Evolutionary conservation across 129 eudicot species (phyloP).

Genomic region (Helichrysum umbraculigerum): DNA sequence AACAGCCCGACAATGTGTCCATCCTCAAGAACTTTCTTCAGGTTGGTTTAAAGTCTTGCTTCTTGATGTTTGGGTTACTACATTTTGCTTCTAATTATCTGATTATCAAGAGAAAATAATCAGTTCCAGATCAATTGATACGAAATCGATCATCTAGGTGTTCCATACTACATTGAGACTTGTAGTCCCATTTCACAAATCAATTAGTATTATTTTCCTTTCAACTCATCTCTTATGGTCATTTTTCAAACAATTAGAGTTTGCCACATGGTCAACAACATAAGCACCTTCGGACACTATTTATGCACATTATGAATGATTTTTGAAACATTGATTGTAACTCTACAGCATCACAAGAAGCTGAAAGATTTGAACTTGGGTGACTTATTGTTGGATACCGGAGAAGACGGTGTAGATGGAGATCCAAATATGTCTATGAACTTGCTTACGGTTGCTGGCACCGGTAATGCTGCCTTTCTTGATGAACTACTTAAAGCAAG

Average conservation of each 20-base stretch:
- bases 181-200: background rate
- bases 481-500: conserved; percentile 86
- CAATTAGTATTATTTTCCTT: background rate
- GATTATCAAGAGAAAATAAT: background rate
- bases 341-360: conserved; percentile 69
- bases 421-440: conserved; percentile 76
- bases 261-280: no score
- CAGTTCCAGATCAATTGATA: no score
- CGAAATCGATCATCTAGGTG: no score
- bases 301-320: conserved; percentile 8
- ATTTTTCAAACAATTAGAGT: background rate
- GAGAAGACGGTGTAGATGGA: conserved; percentile 58
- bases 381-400: conserved; percentile 60
- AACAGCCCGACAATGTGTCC: conserved; percentile 64
- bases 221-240: background rate
- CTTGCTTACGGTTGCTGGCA: conserved; percentile 71
- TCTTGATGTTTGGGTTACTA: background rate
- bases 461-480: conserved; percentile 89
- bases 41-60: conserved; percentile 33
- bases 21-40: conserved; percentile 86
- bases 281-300: background rate
- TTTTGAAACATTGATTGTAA: conserved; percentile 10
- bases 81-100: background rate
- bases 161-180: no score
- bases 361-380: conserved; percentile 67